Base-by-base conservation (phyloP, 1,284 basidiomycete species). In the Caloboletus firmus region DNA sequence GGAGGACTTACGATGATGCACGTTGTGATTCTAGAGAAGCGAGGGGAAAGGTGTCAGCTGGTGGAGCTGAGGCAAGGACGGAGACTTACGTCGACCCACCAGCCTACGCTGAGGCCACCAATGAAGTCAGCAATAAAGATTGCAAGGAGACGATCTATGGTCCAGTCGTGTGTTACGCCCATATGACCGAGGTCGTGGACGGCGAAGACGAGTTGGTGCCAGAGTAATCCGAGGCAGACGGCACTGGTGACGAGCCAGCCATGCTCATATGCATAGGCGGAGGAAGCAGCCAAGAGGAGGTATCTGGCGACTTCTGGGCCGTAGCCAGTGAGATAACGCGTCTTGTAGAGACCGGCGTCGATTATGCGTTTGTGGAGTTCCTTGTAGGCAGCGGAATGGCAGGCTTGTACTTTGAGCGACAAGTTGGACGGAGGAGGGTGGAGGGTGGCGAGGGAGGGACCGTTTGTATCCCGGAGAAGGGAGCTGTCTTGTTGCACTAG, bases 131-230 rank as follows among this genome's bases (percentile, higher is more conserved):
- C 90, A 52, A 96, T 79, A n/a, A 88, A 68, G 54, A 91, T 93
- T 20, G 85, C 89, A 49, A 96, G 76, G 45, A 93, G 64, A 36
- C 95, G 84, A 70, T 99, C 96, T 50, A 79, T 74, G 31, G 78
- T 73, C 89, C 93, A 97, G 67, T 89, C 76, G 59, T 96, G 94
- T 0, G 94, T 96, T 57, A 99, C 87, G 47, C 93, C 93, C 68
- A 89, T 85, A 74, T 99, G 96, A 4, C 95, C 97, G 11, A 97
- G 84, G 73, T 99, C 97, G 72, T 99, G 97, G 20, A 84, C 95
- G 45, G 85, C 80, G 71, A 99, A 97, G 28, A 92, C 88, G 56
- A 98, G 78, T 71, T 99, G 97, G 69, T 99, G 96, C 92, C 93
- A 98, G 65, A 92, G 80, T 36, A 94, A 74, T 15, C 96, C 97